Conservation (phyloP, 495 filamentous ascomycete genomes). For the Lophiostoma macrostomum region DNA sequence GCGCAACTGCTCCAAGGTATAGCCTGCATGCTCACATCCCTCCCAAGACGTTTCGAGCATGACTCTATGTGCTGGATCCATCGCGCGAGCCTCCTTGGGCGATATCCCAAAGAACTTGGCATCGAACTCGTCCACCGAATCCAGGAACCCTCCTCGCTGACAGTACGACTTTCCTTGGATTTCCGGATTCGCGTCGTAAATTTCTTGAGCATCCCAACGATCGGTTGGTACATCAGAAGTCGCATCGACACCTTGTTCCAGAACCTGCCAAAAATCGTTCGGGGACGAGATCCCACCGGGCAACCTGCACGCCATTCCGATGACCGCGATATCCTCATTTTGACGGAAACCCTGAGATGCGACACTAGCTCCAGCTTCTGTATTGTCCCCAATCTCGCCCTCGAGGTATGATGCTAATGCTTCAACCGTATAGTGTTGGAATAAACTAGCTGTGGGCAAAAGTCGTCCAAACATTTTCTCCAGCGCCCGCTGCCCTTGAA, state of each 20-base stretch:
- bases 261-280: slow-evolving; percentile 39
- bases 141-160: slow-evolving; percentile 3
- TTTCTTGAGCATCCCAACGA: slow-evolving; percentile 3
- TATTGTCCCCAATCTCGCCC: not conserved
- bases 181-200: slow-evolving; percentile 1
- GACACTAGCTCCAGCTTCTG: not conserved
- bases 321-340: slow-evolving; percentile 36
- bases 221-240: slow-evolving; percentile 3
- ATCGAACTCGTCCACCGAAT: not conserved
- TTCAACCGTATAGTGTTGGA: slow-evolving; percentile 39
- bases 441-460: slow-evolving; percentile 30
- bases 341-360: not conserved
- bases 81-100: not conserved
- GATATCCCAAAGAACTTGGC: slow-evolving; percentile 8
- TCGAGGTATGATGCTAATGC: slow-evolving; percentile 32
- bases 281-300: slow-evolving; percentile 30
- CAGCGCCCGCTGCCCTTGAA: slow-evolving; percentile 26
- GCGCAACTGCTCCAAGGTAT: not conserved
- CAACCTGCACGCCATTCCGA: slow-evolving; percentile 41
- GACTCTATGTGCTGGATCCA: slow-evolving; percentile 8
- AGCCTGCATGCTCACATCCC: slow-evolving; percentile 3
- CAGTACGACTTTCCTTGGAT: not conserved
- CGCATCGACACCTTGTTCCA: slow-evolving; percentile 31
- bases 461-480: slow-evolving; percentile 28
- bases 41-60: slow-evolving; percentile 8